Percentiles rank a stretch among this genome's conserved stretches.
phyloP scores from a whole-genome alignment of 2,329 filamentous ascomycete species.

The Chrysoporthe puriensis region DNA sequence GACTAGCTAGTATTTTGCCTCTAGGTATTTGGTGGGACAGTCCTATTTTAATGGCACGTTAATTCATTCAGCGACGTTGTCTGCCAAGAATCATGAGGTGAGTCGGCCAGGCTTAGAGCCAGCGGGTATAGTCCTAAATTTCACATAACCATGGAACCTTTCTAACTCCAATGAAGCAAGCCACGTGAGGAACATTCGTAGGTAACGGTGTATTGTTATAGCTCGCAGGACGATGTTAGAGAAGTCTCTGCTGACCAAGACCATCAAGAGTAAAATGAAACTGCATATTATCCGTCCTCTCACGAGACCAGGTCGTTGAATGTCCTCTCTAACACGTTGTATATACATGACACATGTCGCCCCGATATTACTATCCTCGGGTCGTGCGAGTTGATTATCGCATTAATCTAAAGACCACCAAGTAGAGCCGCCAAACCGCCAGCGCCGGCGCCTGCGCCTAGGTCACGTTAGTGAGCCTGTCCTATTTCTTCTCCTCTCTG shows the following conservation, averaged over 20 bases:
- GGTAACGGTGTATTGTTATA: neutral
- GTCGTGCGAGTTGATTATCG: neutral
- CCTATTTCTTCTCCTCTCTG: neutral
- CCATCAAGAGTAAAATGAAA: neutral
- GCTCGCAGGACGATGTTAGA: neutral
- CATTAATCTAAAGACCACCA: neutral
- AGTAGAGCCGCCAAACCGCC: slow-evolving; percentile 7
- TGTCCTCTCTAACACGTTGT: neutral
- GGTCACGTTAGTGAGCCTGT: neutral
- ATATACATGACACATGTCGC: neutral
- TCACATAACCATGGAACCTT: neutral
- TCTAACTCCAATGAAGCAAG: no score
- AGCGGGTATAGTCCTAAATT: neutral
- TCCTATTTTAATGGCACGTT: no score
- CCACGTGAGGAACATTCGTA: no score
- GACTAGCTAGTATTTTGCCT: no score
- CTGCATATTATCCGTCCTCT: neutral
- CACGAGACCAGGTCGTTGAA: neutral
- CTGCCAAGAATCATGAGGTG: no score
- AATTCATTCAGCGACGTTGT: no score
- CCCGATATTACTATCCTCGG: neutral
- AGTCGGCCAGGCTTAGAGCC: no score
- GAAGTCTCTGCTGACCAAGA: no score
- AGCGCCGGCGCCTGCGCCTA: neutral
- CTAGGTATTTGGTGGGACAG: no score